Evolutionary conservation across 2,329 filamentous ascomycete genomes (phyloP), one percentile per base, ranked within the genome.

Genomic region (Colletotrichum spinosum): DNA sequence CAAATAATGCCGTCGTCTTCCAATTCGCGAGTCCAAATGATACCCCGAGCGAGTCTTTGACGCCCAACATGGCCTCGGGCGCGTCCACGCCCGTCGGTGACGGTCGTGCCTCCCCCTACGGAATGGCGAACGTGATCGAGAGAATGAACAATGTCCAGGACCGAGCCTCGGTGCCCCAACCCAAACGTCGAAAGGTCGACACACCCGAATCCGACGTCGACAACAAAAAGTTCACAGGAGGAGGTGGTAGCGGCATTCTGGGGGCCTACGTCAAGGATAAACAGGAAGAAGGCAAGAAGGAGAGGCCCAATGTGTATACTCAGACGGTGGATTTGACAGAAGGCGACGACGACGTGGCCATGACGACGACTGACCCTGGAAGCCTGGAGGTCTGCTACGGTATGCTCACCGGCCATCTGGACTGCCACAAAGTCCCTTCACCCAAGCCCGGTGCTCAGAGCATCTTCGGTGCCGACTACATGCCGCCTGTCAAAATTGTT

Each of bases 301-400:
- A 75, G 10, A 67, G 66, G 65, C 33, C 72, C 72, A 76, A 46
- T 6, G 42, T 38, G 8, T 46, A 48, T 37, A 72, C 79, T 8
- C 78, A 81, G 65, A 86, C 83, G 1, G 84, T 88, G n/a, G 86
- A 91, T 70, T 76, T 90, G 60, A 89, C 87, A 13, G 81, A 80
- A 62, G 81, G 84, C 82, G 89, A 91, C 48, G 86, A 88, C 34
- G 87, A 91, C 9, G 72, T 88, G 4, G 77, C 85, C 17, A 80
- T 88, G 41, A 76, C 89, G 12, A 83, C 84, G 46, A 25, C 25
- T 25, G 85, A 92, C 60, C 83, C 88, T 37, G 85, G 82, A 51
- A 84, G 89, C 17, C 87, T 92, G 73, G 88, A 93, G 72, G 90
- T 97, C 4, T 97, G 93, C 77, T 94, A 92, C 72, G 93, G 93